A percentile compares a stretch with the other conserved stretches of the same genome.
These are phyloP conservation scores for Scedosporium minutisporum DNA, from an alignment of 2,329 filamentous ascomycete genomes.

Conservation along the genomic window DNA sequence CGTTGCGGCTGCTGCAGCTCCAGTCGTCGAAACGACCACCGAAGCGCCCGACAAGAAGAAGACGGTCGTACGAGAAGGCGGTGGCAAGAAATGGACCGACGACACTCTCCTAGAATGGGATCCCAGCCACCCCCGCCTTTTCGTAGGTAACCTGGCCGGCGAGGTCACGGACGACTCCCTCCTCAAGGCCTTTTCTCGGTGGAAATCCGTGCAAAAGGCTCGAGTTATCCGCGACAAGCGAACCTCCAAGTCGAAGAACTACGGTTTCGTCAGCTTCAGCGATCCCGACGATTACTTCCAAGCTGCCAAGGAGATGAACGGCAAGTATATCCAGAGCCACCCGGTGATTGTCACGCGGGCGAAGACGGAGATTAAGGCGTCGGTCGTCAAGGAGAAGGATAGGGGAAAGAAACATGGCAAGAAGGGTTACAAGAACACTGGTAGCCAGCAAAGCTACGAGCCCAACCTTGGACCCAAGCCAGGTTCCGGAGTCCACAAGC, in stretches of 20 bases:
- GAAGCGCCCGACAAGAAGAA: constrained; percentile 54
- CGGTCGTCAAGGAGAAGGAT: constrained; percentile 54
- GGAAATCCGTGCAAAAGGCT: constrained; percentile 81
- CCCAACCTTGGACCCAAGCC: constrained; percentile 38
- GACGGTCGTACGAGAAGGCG: constrained; percentile 80
- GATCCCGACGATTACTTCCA: constrained; percentile 95
- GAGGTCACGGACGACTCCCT: constrained; percentile 96
- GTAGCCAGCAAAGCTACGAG: constrained; percentile 33
- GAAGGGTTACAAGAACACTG: constrained; percentile 24
- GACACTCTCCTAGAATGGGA: constrained; percentile 89
- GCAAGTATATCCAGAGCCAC: constrained; percentile 97
- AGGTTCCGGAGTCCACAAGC: constrained; percentile 48
- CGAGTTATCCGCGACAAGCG: constrained; percentile 92
- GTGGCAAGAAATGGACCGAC: constrained; percentile 89
- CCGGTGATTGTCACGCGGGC: constrained; percentile 80
- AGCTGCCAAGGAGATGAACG: constrained; percentile 95
- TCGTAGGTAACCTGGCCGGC: constrained; percentile 92
- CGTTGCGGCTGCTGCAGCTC: constrained; percentile 31
- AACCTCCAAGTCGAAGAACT: constrained; percentile 92
- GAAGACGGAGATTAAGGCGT: constrained; percentile 81
- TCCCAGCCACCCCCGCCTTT: constrained; percentile 84
- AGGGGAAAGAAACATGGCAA: constrained; percentile 19
- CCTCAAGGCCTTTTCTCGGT: constrained; percentile 84
- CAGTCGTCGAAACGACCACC: constrained; percentile 15
- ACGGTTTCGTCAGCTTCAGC: constrained; percentile 91